Conservation (phyloP, 2,329 filamentous ascomycete genomes). For the Stachybotrys chartarum region DNA sequence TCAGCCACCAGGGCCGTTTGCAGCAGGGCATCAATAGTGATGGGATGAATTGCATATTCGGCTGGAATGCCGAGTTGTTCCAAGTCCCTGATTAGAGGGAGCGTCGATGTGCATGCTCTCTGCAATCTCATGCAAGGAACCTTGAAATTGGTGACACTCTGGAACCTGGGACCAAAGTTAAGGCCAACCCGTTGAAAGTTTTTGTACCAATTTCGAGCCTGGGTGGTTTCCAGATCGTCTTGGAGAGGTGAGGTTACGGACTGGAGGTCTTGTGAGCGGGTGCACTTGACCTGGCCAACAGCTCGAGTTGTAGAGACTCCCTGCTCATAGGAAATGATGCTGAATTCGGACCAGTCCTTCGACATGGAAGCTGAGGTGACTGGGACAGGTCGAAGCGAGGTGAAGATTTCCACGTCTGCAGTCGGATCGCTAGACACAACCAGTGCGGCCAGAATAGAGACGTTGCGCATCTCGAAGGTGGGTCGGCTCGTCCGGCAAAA, state of each 20-base stretch:
- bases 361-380: constrained; percentile 1
- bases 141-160: not conserved
- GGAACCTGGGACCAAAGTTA: not conserved
- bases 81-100: too few relatives aligned
- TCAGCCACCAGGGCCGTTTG: not conserved
- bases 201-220: not conserved
- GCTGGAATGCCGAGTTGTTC: not conserved
- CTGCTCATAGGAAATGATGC: not conserved
- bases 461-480: not conserved
- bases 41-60: not conserved
- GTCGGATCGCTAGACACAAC: constrained; percentile 1
- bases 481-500: not conserved
- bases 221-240: not conserved
- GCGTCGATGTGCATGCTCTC: too few relatives aligned
- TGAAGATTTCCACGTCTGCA: constrained; percentile 1
- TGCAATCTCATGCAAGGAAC: too few relatives aligned
- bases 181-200: not conserved
- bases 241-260: not conserved
- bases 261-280: not conserved
- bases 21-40: not conserved
- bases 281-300: not conserved
- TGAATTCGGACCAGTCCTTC: constrained; percentile 2
- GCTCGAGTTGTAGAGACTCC: not conserved
- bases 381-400: not conserved
- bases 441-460: not conserved